Conservation (phyloP, 371 early-diverging fungal species). For the Syncephalastrum racemosum region DNA sequence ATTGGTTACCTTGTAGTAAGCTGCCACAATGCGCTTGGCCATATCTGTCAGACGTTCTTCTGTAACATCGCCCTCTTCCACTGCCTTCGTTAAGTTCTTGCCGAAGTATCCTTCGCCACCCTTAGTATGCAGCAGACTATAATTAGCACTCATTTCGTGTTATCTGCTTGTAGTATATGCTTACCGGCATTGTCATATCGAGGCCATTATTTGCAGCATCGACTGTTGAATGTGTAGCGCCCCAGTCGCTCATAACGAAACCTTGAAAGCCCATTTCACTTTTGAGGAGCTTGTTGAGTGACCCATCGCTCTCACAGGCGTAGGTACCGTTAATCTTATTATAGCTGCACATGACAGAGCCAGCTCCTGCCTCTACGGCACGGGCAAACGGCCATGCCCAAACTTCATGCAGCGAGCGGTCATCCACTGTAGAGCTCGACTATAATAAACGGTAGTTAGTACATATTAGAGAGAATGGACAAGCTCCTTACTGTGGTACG, state of each 20-base stretch:
- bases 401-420: conserved; percentile 51
- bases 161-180: conserved; percentile 25
- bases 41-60: conserved; percentile 45
- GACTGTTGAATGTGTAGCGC: conserved; percentile 12
- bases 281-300: conserved; percentile 47
- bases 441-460: not conserved
- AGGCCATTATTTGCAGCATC: conserved; percentile 34
- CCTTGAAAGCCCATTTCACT: conserved; percentile 45
- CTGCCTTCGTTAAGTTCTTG: conserved; percentile 25
- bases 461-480: not conserved
- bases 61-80: conserved; percentile 17
- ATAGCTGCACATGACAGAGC: conserved; percentile 48
- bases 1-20: conserved; percentile 43
- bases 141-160: conserved; percentile 10
- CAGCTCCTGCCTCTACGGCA: conserved; percentile 44
- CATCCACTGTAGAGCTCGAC: conserved; percentile 33
- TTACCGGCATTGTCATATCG: conserved; percentile 42
- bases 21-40: conserved; percentile 55
- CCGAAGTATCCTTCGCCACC: conserved; percentile 24
- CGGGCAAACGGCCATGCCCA: conserved; percentile 50
- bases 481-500: conserved; percentile 8
- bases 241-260: conserved; percentile 23
- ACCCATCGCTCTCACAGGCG: conserved; percentile 48
- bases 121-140: not conserved
- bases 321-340: conserved; percentile 39